Evolutionary conservation across 2,329 filamentous ascomycete species (phyloP).

Genomic region (Lecanoromycetidae sp.): DNA sequence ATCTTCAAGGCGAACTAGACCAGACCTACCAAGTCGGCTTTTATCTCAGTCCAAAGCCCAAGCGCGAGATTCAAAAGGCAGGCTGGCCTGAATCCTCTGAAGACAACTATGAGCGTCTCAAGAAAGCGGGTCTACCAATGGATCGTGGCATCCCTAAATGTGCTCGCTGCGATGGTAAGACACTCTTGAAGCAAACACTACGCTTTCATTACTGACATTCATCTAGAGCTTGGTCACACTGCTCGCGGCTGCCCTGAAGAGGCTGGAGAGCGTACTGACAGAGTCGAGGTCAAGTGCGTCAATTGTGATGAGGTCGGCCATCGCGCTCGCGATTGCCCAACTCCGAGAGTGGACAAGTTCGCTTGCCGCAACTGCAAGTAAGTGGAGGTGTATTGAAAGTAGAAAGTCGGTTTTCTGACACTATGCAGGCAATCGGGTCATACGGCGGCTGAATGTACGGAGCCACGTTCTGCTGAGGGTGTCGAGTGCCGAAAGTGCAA

Average conservation of each 20-base stretch:
- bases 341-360: constrained; percentile 27
- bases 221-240: constrained; percentile 37
- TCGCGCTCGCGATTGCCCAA: constrained; percentile 36
- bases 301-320: constrained; percentile 39
- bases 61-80: constrained; percentile 33
- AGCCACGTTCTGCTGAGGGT: constrained; percentile 32
- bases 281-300: constrained; percentile 37
- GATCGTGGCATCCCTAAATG: constrained; percentile 41
- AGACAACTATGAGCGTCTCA: constrained; percentile 41
- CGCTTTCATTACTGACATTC: neutral
- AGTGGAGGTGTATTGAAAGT: constrained; percentile 9
- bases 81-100: constrained; percentile 39
- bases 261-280: constrained; percentile 26
- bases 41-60: constrained; percentile 35
- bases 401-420: constrained; percentile 17
- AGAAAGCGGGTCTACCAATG: constrained; percentile 39
- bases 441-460: constrained; percentile 36
- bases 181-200: neutral
- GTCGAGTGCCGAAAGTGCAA: constrained; percentile 36
- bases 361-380: constrained; percentile 44
- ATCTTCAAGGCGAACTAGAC: constrained; percentile 40
- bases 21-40: constrained; percentile 40
- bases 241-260: constrained; percentile 38
- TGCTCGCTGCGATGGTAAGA: constrained; percentile 36
- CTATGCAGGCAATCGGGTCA: constrained; percentile 31